phyloP scores from a whole-genome alignment of 1,284 basidiomycete genomes.

The Tilletia horrida region DNA sequence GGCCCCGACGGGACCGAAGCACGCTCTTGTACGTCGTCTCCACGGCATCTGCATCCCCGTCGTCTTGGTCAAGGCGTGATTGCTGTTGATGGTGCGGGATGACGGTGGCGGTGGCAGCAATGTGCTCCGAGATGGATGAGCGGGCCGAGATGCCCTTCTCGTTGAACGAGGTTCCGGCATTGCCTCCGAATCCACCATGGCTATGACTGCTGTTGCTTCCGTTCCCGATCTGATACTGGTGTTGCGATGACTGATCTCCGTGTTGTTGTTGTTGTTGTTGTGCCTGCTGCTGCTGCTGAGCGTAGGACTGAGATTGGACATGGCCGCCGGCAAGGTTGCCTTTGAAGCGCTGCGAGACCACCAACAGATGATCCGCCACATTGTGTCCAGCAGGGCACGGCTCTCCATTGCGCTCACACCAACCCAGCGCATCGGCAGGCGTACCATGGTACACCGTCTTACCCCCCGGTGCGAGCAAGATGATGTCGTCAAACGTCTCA shows the following conservation, averaged over 20 bases:
- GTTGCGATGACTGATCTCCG: not conserved
- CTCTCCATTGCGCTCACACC: slow-evolving; percentile 37
- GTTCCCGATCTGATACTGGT: not conserved
- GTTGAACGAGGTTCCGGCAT: not conserved
- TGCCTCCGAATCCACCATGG: not conserved
- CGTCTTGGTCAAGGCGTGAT: too few relatives aligned
- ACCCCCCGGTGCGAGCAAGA: slow-evolving; percentile 36
- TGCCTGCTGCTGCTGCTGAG: too few relatives aligned
- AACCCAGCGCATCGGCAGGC: slow-evolving; percentile 32
- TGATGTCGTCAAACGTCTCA: slow-evolving; percentile 33
- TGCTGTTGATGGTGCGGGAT: too few relatives aligned
- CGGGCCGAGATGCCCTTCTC: not conserved
- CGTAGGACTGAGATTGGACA: too few relatives aligned
- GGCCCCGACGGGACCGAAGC: not conserved
- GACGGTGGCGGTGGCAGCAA: not conserved
- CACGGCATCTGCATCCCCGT: not conserved
- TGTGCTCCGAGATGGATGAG: not conserved
- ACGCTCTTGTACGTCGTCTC: not conserved
- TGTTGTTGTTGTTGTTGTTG: too few relatives aligned
- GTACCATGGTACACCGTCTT: slow-evolving; percentile 34
- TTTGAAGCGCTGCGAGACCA: slow-evolving; percentile 26
- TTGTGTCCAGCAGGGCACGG: slow-evolving; percentile 37
- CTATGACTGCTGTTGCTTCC: not conserved
- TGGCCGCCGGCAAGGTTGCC: too few relatives aligned
- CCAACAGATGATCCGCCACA: slow-evolving; percentile 40